These are phyloP conservation scores for Plasmodium blacklocki DNA, from an alignment of 169 alveolate species.

Conservation along the genomic window DNA sequence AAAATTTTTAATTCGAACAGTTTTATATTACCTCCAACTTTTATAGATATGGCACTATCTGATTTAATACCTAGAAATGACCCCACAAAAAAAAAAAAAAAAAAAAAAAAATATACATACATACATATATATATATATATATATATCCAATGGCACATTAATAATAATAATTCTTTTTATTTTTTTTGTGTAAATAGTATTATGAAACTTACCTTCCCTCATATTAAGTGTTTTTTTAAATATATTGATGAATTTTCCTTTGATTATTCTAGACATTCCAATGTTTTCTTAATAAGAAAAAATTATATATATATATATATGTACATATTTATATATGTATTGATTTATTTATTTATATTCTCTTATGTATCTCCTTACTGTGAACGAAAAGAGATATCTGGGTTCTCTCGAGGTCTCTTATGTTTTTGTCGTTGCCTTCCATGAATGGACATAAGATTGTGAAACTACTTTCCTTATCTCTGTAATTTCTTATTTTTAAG, in stretches of 20 bases:
- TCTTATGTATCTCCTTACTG: constrained; percentile 16
- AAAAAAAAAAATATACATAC: not conserved
- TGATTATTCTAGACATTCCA: constrained; percentile 21
- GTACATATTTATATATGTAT: not conserved
- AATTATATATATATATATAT: not conserved
- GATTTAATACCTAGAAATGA: constrained; percentile 17
- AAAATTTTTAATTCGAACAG: too few species aligned
- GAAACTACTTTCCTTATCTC: constrained; percentile 27
- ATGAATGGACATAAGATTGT: constrained; percentile 56
- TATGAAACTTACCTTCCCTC: constrained; percentile 24
- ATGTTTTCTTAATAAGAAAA: constrained; percentile 24
- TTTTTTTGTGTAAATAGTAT: not conserved
- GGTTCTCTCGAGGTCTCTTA: constrained; percentile 32
- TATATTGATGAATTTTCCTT: constrained; percentile 35
- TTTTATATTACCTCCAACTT: constrained; percentile 56
- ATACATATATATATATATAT: not conserved
- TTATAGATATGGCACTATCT: constrained; percentile 52
- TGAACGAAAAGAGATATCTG: constrained; percentile 29
- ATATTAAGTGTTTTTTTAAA: constrained; percentile 19
- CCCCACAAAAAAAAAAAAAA: not conserved
- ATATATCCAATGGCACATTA: not conserved
- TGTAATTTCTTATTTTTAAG: constrained; percentile 41
- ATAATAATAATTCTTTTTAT: not conserved
- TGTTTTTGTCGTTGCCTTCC: constrained; percentile 53
- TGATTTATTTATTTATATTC: not conserved